These are phyloP conservation scores for Xylaria bambusicola DNA, from an alignment of 495 filamentous ascomycete species.

Conservation along the genomic window DNA sequence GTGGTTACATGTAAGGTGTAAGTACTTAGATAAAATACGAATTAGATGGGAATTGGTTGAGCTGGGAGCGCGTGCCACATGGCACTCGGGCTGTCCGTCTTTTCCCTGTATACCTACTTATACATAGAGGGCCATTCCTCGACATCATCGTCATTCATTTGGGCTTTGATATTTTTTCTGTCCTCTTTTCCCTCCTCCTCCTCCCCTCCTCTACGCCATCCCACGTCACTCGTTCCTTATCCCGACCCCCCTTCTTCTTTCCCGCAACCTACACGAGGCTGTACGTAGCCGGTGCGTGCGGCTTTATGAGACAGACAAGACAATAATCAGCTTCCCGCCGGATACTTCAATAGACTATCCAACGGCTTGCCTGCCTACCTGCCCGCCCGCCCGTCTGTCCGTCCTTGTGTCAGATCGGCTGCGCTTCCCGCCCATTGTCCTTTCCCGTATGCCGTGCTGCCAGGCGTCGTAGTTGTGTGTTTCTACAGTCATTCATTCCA, in stretches of 20 bases:
- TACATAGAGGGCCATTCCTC: slow-evolving; percentile 8
- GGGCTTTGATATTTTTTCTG: slow-evolving; percentile 16
- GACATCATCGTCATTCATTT: slow-evolving; percentile 29
- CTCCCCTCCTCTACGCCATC: slow-evolving; percentile 20
- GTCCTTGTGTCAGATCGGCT: slow-evolving; percentile 6
- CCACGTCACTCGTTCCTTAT: slow-evolving; percentile 4
- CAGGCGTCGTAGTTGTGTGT: slow-evolving; percentile 6
- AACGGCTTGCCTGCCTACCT: no score
- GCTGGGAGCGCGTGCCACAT: slow-evolving; percentile 4
- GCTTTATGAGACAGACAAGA: slow-evolving; percentile 14
- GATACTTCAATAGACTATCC: no score
- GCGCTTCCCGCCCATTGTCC: slow-evolving; percentile 7
- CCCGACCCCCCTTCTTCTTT: neutral
- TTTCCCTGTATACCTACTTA: slow-evolving; percentile 1
- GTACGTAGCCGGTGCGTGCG: slow-evolving; percentile 7
- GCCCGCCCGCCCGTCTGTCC: neutral
- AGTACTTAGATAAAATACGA: no score
- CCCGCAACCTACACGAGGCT: slow-evolving; percentile 6
- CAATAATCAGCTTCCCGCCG: no score
- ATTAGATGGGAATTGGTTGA: no score
- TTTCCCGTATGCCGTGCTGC: neutral
- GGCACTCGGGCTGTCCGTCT: neutral
- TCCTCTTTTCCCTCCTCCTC: slow-evolving; percentile 21
- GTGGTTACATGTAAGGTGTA: no score
- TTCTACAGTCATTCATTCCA: slow-evolving; percentile 25